Percentiles rank a stretch among this genome's conserved stretches.
These are phyloP conservation scores for Phytophthora rubi DNA, from an alignment of 352 stramenopile genomes.

Conservation along the genomic window DNA sequence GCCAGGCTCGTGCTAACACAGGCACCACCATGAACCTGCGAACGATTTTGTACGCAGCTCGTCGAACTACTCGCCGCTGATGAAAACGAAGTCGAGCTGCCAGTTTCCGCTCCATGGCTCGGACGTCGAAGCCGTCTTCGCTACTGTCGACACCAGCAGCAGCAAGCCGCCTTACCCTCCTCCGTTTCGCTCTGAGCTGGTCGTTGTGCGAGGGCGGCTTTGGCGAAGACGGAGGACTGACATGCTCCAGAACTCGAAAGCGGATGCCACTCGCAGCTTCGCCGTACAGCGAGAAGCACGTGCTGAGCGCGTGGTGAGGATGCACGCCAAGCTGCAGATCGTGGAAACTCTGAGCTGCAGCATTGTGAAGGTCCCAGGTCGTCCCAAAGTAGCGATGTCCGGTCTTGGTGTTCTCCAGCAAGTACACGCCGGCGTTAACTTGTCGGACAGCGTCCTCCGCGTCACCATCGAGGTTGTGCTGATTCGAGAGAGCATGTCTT, in stretches of 20 bases:
- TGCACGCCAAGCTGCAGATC: conserved; percentile 54
- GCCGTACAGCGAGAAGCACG: conserved; percentile 55
- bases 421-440: conserved; percentile 74
- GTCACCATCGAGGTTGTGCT: conserved; percentile 23
- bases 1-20: conserved; percentile 39
- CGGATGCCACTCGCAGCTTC: conserved; percentile 44
- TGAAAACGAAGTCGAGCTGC: conserved; percentile 46
- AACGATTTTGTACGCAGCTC: conserved; percentile 49
- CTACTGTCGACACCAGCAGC: conserved; percentile 5
- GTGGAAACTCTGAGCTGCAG: conserved; percentile 49
- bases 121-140: conserved; percentile 52
- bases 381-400: conserved; percentile 68
- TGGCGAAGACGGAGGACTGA: conserved; percentile 28
- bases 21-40: conserved; percentile 44
- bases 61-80: conserved; percentile 32
- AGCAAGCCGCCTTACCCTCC: conserved; percentile 11
- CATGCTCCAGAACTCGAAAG: conserved; percentile 66
- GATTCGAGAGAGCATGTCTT: conserved; percentile 35
- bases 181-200: conserved; percentile 12
- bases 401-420: conserved; percentile 66
- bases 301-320: conserved; percentile 50
- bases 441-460: conserved; percentile 27
- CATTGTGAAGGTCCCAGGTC: conserved; percentile 79
- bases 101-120: conserved; percentile 59
- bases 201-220: conserved; percentile 7